Evolutionary conservation across 352 stramenopile species (phyloP).

Genomic region (Phytophthora ohioensis): DNA sequence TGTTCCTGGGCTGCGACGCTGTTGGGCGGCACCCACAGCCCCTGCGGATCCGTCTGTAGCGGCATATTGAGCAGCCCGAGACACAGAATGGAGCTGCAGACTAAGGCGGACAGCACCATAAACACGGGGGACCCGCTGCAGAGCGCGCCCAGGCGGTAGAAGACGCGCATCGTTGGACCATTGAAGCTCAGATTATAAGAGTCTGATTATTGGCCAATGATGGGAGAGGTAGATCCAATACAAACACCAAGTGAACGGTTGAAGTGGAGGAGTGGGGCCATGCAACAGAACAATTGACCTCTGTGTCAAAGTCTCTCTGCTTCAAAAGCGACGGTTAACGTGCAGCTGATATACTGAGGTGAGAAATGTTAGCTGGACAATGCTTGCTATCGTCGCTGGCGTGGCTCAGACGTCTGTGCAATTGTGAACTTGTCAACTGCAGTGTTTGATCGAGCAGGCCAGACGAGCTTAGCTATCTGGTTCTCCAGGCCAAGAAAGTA

Average conservation of each 20-base stretch:
- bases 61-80: conserved; percentile 66
- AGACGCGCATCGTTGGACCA: conserved; percentile 47
- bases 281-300: too few relatives aligned
- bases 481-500: too few relatives aligned
- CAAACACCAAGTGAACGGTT: conserved; percentile 24
- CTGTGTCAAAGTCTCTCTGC: too few relatives aligned
- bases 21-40: conserved; percentile 79
- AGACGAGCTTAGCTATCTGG: too few relatives aligned
- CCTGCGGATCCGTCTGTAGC: conserved; percentile 82
- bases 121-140: conserved; percentile 57
- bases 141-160: conserved; percentile 67
- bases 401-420: too few relatives aligned
- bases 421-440: too few relatives aligned
- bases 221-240: background rate
- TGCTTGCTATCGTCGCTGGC: too few relatives aligned
- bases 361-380: too few relatives aligned
- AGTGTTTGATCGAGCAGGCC: too few relatives aligned
- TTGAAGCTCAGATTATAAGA: conserved; percentile 6
- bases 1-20: conserved; percentile 74
- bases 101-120: conserved; percentile 54
- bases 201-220: conserved; percentile 25
- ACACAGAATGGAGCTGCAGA: conserved; percentile 62
- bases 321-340: too few relatives aligned
- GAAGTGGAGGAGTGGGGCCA: conserved; percentile 1
- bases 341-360: too few relatives aligned